These are phyloP conservation scores for Blastocystis sp. DNA, from an alignment of 352 stramenopile species.

Conservation along the genomic window DNA sequence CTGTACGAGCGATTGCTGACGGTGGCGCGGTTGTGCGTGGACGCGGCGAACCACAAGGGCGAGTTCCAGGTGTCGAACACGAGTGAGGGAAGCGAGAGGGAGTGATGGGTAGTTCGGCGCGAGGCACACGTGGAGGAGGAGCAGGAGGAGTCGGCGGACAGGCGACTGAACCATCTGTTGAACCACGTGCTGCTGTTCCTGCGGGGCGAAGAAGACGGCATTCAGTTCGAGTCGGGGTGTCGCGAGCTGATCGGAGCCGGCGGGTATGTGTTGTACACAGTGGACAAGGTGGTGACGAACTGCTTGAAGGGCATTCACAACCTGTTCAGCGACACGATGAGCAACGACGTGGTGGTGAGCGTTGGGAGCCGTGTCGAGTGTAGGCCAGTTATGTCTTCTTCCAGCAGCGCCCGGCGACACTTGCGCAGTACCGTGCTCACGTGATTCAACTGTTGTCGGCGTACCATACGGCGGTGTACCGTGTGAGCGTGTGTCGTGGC, in stretches of 20 bases:
- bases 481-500: not conserved
- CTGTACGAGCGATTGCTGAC: not conserved
- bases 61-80: not conserved
- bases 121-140: slow-evolving; percentile 8
- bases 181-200: not conserved
- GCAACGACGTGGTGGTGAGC: slow-evolving; percentile 8
- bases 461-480: not conserved
- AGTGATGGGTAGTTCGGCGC: not conserved
- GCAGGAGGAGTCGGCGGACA: not conserved
- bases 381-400: slow-evolving; percentile 25
- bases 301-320: slow-evolving; percentile 36
- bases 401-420: too few relatives aligned
- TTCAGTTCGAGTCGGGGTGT: slow-evolving; percentile 46
- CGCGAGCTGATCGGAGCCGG: slow-evolving; percentile 27
- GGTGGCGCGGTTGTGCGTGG: not conserved
- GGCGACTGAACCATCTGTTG: slow-evolving; percentile 3
- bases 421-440: slow-evolving; percentile 5
- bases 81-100: not conserved
- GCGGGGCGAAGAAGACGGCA: slow-evolving; percentile 11
- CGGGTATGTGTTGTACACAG: slow-evolving; percentile 57
- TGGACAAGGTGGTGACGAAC: slow-evolving; percentile 41
- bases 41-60: not conserved
- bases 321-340: not conserved
- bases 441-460: not conserved
- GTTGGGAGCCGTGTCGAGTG: not conserved